Percentiles rank a stretch among this genome's conserved stretches.
These are phyloP conservation scores for Saururus chinensis DNA, from an alignment of 164 flowering plant genomes.

Conservation along the genomic window DNA sequence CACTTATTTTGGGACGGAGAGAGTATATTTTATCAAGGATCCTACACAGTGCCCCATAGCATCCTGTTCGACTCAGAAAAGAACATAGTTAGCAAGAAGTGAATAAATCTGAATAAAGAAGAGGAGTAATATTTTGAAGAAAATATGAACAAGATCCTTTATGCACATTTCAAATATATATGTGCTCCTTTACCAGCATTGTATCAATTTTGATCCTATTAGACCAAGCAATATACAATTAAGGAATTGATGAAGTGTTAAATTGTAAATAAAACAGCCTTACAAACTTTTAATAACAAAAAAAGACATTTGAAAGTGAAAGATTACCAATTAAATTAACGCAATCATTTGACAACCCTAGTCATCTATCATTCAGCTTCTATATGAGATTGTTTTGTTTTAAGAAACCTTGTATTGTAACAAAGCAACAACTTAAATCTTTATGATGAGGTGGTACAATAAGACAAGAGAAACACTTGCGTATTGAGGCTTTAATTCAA, in stretches of 20 bases:
- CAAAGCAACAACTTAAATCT: background rate
- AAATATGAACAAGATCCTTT: too few relatives aligned
- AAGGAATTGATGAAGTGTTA: background rate
- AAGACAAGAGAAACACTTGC: too few relatives aligned
- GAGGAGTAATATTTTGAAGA: too few relatives aligned
- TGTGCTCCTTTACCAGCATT: constrained; percentile 81
- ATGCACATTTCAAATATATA: constrained; percentile 75
- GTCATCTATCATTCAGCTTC: background rate
- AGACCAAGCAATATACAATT: constrained; percentile 1
- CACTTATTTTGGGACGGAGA: too few relatives aligned
- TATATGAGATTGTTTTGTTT: background rate
- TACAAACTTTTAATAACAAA: background rate
- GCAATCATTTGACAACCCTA: background rate
- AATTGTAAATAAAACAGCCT: too few relatives aligned
- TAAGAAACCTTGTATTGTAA: background rate
- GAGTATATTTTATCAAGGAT: too few relatives aligned
- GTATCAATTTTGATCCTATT: constrained; percentile 78
- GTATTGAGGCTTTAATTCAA: too few relatives aligned
- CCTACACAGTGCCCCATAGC: too few relatives aligned
- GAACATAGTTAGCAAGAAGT: too few relatives aligned
- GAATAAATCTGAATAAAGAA: too few relatives aligned
- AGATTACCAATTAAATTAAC: background rate
- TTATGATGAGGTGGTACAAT: background rate
- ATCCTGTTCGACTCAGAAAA: too few relatives aligned
- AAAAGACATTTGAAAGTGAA: background rate